phyloP scores from a whole-genome alignment of 2,329 filamentous ascomycete species.

The Helotiales sp. region DNA sequence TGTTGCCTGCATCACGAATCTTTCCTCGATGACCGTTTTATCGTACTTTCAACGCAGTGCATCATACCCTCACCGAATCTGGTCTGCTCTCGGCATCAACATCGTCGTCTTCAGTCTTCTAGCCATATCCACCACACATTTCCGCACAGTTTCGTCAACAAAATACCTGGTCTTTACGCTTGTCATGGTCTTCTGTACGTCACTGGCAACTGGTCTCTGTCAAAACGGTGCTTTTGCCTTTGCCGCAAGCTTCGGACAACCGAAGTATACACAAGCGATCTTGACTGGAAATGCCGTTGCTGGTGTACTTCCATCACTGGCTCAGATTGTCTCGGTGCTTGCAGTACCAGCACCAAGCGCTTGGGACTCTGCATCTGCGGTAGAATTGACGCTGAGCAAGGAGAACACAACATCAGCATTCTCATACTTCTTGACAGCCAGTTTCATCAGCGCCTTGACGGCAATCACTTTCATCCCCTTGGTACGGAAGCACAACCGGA shows the following conservation, averaged over 20 bases:
- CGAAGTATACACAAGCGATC: slow-evolving; percentile 92
- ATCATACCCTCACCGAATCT: slow-evolving; percentile 86
- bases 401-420: slow-evolving; percentile 72
- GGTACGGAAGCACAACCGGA: slow-evolving; percentile 57
- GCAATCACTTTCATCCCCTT: slow-evolving; percentile 76
- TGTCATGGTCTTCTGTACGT: slow-evolving; percentile 75
- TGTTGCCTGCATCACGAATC: slow-evolving; percentile 81
- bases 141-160: slow-evolving; percentile 59
- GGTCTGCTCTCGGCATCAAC: slow-evolving; percentile 73
- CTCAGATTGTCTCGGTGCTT: slow-evolving; percentile 83
- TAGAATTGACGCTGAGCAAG: slow-evolving; percentile 35
- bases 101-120: slow-evolving; percentile 75
- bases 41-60: slow-evolving; percentile 78
- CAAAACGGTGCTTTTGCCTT: slow-evolving; percentile 96
- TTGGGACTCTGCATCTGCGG: slow-evolving; percentile 23
- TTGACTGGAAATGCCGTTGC: slow-evolving; percentile 94
- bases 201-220: slow-evolving; percentile 78
- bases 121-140: slow-evolving; percentile 73
- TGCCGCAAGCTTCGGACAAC: slow-evolving; percentile 78
- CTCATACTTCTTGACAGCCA: slow-evolving; percentile 87
- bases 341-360: slow-evolving; percentile 52
- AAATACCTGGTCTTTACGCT: slow-evolving; percentile 82
- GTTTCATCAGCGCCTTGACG: slow-evolving; percentile 68
- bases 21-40: slow-evolving; percentile 73
- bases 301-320: slow-evolving; percentile 83